Base-by-base conservation (phyloP, 2,329 filamentous ascomycete species). In the Clonostachys solani region DNA sequence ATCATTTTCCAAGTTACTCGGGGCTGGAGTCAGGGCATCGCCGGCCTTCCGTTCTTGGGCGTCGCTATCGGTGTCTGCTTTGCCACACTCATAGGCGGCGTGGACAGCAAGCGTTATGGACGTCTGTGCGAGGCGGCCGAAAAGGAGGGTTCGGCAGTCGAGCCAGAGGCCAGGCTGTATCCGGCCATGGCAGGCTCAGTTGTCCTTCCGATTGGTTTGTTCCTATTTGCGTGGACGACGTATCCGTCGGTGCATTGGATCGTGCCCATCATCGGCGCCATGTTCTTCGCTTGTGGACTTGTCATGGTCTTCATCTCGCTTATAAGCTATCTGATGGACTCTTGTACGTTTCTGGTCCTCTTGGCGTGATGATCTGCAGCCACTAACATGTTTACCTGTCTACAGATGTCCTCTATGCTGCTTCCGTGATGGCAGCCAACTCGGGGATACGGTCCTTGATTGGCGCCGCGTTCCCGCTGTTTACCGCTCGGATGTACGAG, bases 151-250 rank as follows among this genome's bases (percentile, higher is more conserved):
- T 64, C 16, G 47, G 60, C 3, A 60, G 54, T 83, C 49, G 89
- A 96, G 72, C 92, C 92, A 8, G 92, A 96, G 68, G 95, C 87
- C 69, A 83, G 90, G 50, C 77, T 96, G 34, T 87, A 89, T 7
- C 83, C 89, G 34, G 81, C 84, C 17, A 86, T 92, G 45, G 62
- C 76, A 8, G 92, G 92, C n/a, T 84, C 84, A 1, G 66, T 90
- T 41, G 67, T 95, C 10, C 89, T 94, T 33, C 89, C 91, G 5
- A 72, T 87, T 47, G 89, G 89, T 7, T 69, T 97, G 13, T 95
- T 96, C 65, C 87, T 89, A 68, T 96, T 96, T 67, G 90, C 82
- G 9, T 96, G 90, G 87, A 91, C 88, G 6, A 86, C 87, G 15
- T 92, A 84, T 62, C 65, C 83, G 3, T 77, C 66, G 55, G 79